Evolutionary conservation across 768 basidiomycete species (phyloP), one percentile per base, ranked within the genome.

Genomic region (Phaeolepiota aurea): DNA sequence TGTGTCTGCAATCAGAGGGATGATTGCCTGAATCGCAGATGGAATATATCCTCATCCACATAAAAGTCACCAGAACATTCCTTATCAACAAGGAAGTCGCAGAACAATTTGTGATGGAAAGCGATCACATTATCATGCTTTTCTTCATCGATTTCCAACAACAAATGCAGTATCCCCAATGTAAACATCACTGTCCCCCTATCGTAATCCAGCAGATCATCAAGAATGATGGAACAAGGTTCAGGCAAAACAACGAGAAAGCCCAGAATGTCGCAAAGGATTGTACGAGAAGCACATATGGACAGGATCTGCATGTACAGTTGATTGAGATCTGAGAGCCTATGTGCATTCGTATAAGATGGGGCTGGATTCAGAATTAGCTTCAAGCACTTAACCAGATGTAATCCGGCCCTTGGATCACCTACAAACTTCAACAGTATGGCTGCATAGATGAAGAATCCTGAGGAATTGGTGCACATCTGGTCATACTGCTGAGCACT

Each of bases 271-370:
- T 14, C 34, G 20, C 34, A 4, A 23, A 44, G 32, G 3, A 18
- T 22, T 12, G 32, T 9, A 4, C 20, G 37, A 40, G 42, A n/a
- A 10, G 16, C 30, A 32, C 23, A 21, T 13, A 18, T 34, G 12
- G 44, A 46, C 3, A 53, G 28, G 12, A 53, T 48, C 16, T 48
- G 47, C 1, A 16, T 14, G 20, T 54, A 54, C 3, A 54, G 43
- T 16, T 22, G 21, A 34, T 52, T 51, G 5, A 54, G 20, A 14
- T 54, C 44, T 1, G 48, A 38, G 13, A 39, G 30, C 32, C 7
- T n/a, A n/a, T 7, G 25, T 12, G 13, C 25, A n/a, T n/a, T n/a
- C n/a, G n/a, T n/a, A 23, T 21, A 20, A 18, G 5, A 12, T 14
- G 23, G 41, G 10, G 7, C 36, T 32, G 4, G 37, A 25, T 35